Conservation (phyloP, 192 early-diverging fungal species). For the Umbelopsis vinacea region DNA sequence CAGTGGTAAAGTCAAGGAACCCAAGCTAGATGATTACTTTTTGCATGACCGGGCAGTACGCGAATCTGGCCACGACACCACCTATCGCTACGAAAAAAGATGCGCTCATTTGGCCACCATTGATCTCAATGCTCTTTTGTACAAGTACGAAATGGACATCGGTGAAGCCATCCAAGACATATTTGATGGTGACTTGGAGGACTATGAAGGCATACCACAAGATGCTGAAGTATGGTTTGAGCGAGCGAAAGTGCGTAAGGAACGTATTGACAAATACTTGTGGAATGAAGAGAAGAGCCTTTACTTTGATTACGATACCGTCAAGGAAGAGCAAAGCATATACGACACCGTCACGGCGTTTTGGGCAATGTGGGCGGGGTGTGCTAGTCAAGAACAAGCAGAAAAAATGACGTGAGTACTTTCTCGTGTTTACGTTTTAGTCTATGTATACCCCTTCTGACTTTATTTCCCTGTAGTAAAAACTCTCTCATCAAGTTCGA, state of each 20-base stretch:
- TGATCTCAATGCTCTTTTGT: slow-evolving; percentile 91
- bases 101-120: slow-evolving; percentile 93
- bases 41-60: slow-evolving; percentile 97
- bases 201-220: slow-evolving; percentile 41
- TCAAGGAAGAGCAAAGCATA: slow-evolving; percentile 58
- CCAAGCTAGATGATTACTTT: slow-evolving; percentile 93
- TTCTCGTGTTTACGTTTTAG: background rate
- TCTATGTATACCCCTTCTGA: background rate
- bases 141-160: slow-evolving; percentile 96
- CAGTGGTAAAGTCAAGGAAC: slow-evolving; percentile 68
- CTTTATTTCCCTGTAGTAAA: slow-evolving; percentile 27
- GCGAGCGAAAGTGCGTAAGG: slow-evolving; percentile 64
- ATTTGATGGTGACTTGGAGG: slow-evolving; percentile 55
- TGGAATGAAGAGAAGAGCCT: slow-evolving; percentile 83
- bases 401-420: slow-evolving; percentile 64
- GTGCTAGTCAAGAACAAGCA: slow-evolving; percentile 77
- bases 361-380: slow-evolving; percentile 93
- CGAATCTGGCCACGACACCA: slow-evolving; percentile 97
- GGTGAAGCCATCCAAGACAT: slow-evolving; percentile 68
- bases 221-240: slow-evolving; percentile 64
- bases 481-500: slow-evolving; percentile 81
- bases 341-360: slow-evolving; percentile 92
- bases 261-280: slow-evolving; percentile 76
- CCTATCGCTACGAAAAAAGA: slow-evolving; percentile 89
- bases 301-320: slow-evolving; percentile 93